Evolutionary conservation across 139 green algal genomes (phyloP).

Genomic region (Ettlia oleoabundans): DNA sequence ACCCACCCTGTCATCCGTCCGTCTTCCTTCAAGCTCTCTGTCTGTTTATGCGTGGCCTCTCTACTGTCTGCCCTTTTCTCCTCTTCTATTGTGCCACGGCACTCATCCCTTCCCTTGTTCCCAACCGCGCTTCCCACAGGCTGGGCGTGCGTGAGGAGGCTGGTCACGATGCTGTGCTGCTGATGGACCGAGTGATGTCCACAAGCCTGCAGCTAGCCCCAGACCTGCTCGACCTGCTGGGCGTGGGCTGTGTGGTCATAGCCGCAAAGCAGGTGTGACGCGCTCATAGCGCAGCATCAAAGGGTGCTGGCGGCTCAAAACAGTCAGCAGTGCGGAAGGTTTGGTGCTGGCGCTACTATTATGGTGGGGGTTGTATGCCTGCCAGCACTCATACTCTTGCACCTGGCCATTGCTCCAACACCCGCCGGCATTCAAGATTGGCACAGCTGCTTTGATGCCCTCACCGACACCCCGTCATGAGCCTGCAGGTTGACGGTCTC

Average conservation of each 20-base stretch:
- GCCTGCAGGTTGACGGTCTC: slow-evolving; percentile 38
- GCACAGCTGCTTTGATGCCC: too few relatives aligned
- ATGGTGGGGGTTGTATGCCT: too few relatives aligned
- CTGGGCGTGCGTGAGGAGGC: slow-evolving; percentile 59
- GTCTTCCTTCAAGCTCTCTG: background rate
- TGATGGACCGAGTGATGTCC: slow-evolving; percentile 73
- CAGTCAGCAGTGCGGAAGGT: too few relatives aligned
- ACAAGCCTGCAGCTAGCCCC: slow-evolving; percentile 26
- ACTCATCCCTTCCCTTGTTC: background rate
- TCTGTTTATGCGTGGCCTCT: background rate
- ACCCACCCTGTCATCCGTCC: background rate
- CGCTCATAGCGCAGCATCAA: too few relatives aligned
- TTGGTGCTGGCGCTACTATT: too few relatives aligned
- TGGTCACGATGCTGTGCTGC: slow-evolving; percentile 65
- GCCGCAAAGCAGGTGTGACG: too few relatives aligned
- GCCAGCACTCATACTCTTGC: too few relatives aligned
- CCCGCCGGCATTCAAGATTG: too few relatives aligned
- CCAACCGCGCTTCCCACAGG: background rate
- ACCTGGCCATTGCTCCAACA: too few relatives aligned
- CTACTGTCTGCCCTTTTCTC: too few relatives aligned
- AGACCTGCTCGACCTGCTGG: slow-evolving; percentile 38
- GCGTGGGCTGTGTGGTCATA: slow-evolving; percentile 39
- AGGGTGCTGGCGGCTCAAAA: too few relatives aligned
- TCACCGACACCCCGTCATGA: too few relatives aligned
- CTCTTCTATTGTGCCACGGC: background rate